These are phyloP conservation scores for Centrapalus pauciflorus DNA, from an alignment of 129 eudicot species.

Conservation along the genomic window DNA sequence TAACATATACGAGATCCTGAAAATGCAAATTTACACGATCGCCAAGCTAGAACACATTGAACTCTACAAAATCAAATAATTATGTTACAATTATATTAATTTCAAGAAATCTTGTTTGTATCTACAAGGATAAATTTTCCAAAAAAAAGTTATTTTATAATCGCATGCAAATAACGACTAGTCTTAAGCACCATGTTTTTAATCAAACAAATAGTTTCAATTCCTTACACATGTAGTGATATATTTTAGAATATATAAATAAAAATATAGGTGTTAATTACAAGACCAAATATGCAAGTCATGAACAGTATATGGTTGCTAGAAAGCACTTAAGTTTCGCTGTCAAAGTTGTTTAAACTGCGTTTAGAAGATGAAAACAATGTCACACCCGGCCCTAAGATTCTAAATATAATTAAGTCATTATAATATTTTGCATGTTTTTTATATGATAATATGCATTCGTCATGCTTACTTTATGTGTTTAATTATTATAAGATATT, in stretches of 20 bases:
- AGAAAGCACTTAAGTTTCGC: conserved; percentile 12
- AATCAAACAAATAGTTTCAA: no score
- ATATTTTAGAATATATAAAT: no score
- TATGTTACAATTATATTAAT: not conserved
- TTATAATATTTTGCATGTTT: not conserved
- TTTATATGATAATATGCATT: not conserved
- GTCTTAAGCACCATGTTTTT: no score
- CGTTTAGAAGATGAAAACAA: conserved; percentile 24
- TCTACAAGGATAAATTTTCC: not conserved
- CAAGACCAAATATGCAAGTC: not conserved
- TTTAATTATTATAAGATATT: not conserved
- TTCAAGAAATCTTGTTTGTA: not conserved
- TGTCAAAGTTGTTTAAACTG: conserved; percentile 30
- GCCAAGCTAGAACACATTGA: no score
- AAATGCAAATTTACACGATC: not conserved
- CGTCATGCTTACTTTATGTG: conserved; percentile 7
- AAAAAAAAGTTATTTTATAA: not conserved
- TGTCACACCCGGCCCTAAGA: conserved; percentile 18
- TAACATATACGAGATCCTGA: not conserved
- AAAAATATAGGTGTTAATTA: not conserved
- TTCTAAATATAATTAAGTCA: not conserved
- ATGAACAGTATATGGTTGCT: not conserved
- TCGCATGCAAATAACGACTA: not conserved
- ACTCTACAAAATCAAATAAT: no score
- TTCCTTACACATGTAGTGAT: no score